Conservation (phyloP, 2,329 filamentous ascomycete genomes). For the Cephalotrichum gorgonifer region DNA sequence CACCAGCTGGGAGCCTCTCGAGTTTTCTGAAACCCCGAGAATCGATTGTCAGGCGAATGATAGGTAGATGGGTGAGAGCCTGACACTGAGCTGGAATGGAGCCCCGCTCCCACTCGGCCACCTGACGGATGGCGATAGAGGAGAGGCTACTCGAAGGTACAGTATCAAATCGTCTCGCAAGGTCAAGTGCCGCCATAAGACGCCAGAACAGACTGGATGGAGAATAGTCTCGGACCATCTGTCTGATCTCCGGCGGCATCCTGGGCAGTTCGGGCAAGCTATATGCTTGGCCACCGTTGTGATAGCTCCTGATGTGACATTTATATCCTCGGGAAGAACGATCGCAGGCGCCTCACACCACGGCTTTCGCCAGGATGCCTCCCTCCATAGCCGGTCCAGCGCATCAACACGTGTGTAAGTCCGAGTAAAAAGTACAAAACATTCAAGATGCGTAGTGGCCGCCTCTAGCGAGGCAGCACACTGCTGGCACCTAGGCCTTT, state of each 20-base stretch:
- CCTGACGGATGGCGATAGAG: neutral
- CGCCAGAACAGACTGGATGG: neutral
- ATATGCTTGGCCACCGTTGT: neutral
- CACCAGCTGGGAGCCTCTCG: neutral
- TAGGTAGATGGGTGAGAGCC: neutral
- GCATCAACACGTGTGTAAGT: neutral
- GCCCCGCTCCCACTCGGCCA: neutral
- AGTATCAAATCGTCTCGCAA: neutral
- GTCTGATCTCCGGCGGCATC: conserved; percentile 1
- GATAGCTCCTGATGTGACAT: neutral
- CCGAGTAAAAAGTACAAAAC: neutral
- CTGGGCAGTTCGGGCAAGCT: neutral
- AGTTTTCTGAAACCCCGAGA: neutral
- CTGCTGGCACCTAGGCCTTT: neutral
- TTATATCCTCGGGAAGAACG: neutral
- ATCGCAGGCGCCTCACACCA: neutral
- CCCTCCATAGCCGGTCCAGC: neutral
- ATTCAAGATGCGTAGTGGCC: neutral
- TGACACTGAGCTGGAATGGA: neutral
- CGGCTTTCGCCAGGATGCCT: neutral
- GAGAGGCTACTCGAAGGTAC: neutral
- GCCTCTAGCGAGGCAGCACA: neutral
- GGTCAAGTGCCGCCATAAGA: neutral
- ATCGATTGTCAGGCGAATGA: neutral
- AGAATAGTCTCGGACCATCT: neutral